A percentile compares a stretch with the other conserved stretches of the same genome.
Evolutionary conservation across 805 yeast species (phyloP).

Genomic region (Yarrowia yakushimensis): DNA sequence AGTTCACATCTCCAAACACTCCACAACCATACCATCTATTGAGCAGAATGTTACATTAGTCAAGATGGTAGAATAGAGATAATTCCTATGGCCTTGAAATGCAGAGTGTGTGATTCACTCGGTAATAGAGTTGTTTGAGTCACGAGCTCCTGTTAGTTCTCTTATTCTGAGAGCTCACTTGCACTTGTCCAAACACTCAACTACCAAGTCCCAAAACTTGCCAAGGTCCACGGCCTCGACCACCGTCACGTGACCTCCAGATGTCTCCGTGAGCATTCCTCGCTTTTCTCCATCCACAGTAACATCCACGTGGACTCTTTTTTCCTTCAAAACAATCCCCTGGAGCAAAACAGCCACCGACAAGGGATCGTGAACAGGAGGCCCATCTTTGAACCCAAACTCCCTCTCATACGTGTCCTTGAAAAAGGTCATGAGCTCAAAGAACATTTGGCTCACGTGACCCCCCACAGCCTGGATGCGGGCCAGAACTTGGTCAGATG

Average conservation of each 20-base stretch:
- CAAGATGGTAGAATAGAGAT: too few species aligned
- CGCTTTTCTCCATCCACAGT: neutral
- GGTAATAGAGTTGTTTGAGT: too few species aligned
- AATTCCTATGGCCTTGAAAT: too few species aligned
- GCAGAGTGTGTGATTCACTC: too few species aligned
- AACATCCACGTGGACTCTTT: neutral
- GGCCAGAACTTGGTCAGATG: slow-evolving; percentile 44
- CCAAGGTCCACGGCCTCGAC: neutral
- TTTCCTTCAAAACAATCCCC: neutral
- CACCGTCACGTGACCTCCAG: neutral
- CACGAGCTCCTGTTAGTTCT: too few species aligned
- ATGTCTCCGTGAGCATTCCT: neutral
- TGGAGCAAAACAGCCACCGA: slow-evolving; percentile 57
- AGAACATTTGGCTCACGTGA: slow-evolving; percentile 40
- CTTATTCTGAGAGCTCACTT: too few species aligned
- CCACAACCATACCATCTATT: too few species aligned
- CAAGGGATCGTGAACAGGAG: slow-evolving; percentile 79
- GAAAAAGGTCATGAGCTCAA: slow-evolving; percentile 53
- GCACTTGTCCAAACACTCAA: neutral
- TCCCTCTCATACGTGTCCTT: slow-evolving; percentile 44
- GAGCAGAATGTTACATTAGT: too few species aligned
- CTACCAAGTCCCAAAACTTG: neutral
- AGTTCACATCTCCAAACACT: too few species aligned
- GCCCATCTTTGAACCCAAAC: slow-evolving; percentile 52
- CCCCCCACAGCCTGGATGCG: slow-evolving; percentile 39